Conservation (phyloP, 2,329 filamentous ascomycete species). For the Aspergillus oerlinghausenensis region DNA sequence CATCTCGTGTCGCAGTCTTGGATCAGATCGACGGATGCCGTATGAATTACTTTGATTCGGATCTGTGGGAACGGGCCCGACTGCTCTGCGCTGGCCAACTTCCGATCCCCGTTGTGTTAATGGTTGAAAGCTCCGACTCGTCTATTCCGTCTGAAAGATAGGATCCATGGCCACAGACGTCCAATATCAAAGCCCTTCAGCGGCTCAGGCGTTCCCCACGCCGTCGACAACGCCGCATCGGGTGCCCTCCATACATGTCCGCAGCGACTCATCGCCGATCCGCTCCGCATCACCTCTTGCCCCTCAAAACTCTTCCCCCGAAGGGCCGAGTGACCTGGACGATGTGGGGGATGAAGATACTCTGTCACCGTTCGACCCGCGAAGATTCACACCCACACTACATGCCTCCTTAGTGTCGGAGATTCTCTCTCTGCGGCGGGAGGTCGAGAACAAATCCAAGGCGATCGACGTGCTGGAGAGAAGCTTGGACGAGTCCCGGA, state of each 20-base stretch:
- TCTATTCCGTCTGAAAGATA: neutral
- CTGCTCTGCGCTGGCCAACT: neutral
- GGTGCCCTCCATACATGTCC: slow-evolving; percentile 24
- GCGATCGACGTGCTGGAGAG: slow-evolving; percentile 81
- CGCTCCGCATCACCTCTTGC: slow-evolving; percentile 55
- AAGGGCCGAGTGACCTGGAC: slow-evolving; percentile 35
- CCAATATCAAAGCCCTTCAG: slow-evolving; percentile 53
- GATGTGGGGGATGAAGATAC: slow-evolving; percentile 53
- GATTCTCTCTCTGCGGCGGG: slow-evolving; percentile 78
- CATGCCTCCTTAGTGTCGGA: slow-evolving; percentile 94
- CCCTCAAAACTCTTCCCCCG: slow-evolving; percentile 38
- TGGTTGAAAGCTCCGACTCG: neutral
- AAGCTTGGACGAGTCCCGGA: slow-evolving; percentile 63
- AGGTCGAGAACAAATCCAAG: slow-evolving; percentile 83
- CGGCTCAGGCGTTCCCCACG: slow-evolving; percentile 61
- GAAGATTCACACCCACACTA: slow-evolving; percentile 88
- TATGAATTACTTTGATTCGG: neutral
- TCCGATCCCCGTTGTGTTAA: neutral
- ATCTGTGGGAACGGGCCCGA: neutral
- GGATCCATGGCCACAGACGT: slow-evolving; percentile 26
- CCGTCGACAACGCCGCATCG: slow-evolving; percentile 61
- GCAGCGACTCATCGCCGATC: slow-evolving; percentile 63
- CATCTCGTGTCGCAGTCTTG: neutral
- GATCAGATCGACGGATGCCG: neutral
- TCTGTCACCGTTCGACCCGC: slow-evolving; percentile 75